Base-by-base conservation (phyloP, 1,139 yeast species). In the Lodderomyces pseudojiufengensis region DNA sequence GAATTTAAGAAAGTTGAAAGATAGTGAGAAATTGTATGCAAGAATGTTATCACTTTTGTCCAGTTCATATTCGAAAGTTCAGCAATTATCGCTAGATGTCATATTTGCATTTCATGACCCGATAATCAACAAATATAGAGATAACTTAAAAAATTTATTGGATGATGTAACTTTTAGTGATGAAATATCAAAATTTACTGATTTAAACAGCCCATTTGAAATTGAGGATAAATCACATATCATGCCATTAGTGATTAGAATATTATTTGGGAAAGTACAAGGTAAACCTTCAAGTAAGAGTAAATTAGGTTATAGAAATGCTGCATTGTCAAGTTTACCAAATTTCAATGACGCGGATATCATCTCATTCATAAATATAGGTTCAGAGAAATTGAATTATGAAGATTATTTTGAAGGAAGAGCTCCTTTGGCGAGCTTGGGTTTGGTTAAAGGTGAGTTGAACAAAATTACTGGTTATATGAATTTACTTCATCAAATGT, bases 161-260 rank as follows among this genome's bases (percentile, higher is more conserved):
- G 96, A 90, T 54, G 95, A 88, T 45, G 76, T 86, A 2, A 65
- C 82, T 16, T 90, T 87, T 61, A 78, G 87, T 42, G 98, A 94
- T 56, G 97, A 90, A 57, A 63, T 90, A 24, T 65, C 85, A 23
- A 76, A 73, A 24, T 70, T 92, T 32, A 63, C 86, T 25, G 63
- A 75, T 5, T 46, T 47, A 24, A 78, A 71, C n/a, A 65, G 73
- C n/a, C 59, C 63, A 2, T 29, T 31, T 4, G 88, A 84, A 46
- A 69, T 65, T 10, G 68, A 66, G 6, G 97, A 90, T 52, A 64
- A 73, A 14, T 63, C 57, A 1, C 57, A 46, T 0, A 68, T 92
- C 5, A 75, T 88, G 74, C 94, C 95, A 1, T 55, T 85, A 31
- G 73, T 88, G 4, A 59, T 90, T 32, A 67, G 97, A 44, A 82